Conservation (phyloP, 2,329 filamentous ascomycete species). For the Aspergillus chevalieri region DNA sequence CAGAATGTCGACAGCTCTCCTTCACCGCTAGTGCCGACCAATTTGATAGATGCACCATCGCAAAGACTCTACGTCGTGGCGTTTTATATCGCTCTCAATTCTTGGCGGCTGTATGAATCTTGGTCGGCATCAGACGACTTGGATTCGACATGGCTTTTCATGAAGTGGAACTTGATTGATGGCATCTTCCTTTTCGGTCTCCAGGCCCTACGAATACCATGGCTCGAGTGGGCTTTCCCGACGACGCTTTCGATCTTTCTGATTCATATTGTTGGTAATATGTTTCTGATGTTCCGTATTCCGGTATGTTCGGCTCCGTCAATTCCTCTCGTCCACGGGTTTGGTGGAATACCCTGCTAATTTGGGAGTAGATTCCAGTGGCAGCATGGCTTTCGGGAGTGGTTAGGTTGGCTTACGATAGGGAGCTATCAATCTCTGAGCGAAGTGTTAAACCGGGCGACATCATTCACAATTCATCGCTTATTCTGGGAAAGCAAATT, state of each 20-base stretch:
- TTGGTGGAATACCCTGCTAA: constrained; percentile 2
- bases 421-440: constrained; percentile 90
- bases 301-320: constrained; percentile 48
- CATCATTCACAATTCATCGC: constrained; percentile 83
- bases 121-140: constrained; percentile 71
- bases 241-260: constrained; percentile 67
- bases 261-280: constrained; percentile 66
- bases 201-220: constrained; percentile 84
- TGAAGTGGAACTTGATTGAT: constrained; percentile 91
- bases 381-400: constrained; percentile 66
- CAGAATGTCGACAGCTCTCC: constrained; percentile 17
- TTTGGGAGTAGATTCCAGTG: constrained; percentile 58
- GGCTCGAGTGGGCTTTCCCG: constrained; percentile 83
- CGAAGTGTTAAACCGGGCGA: constrained; percentile 79
- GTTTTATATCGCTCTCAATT: constrained; percentile 69
- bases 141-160: constrained; percentile 80
- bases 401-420: constrained; percentile 79
- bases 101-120: constrained; percentile 86
- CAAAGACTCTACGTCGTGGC: constrained; percentile 82
- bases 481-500: constrained; percentile 94
- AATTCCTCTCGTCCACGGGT: background rate
- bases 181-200: constrained; percentile 80
- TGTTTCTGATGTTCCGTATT: constrained; percentile 88
- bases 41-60: constrained; percentile 78
- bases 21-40: constrained; percentile 69